Conservation (phyloP, 371 early-diverging fungal genomes). For the Parasitella parasitica region DNA sequence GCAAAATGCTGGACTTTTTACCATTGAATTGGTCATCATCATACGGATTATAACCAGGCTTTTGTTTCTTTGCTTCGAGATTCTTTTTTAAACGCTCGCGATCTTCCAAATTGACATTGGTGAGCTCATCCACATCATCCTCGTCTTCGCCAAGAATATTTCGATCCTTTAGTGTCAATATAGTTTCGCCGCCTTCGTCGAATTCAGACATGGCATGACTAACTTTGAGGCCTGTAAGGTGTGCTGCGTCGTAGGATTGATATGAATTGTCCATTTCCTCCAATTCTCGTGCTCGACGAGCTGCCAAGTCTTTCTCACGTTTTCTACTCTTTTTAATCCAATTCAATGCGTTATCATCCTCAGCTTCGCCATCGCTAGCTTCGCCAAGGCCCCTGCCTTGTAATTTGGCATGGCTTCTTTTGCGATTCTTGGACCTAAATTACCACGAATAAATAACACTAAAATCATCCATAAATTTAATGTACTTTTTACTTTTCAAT, state of each 20-base stretch:
- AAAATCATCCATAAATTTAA: neutral
- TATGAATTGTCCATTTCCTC: constrained; percentile 43
- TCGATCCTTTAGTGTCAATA: constrained; percentile 86
- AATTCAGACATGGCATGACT: constrained; percentile 76
- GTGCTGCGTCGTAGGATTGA: constrained; percentile 47
- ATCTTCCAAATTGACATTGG: constrained; percentile 71
- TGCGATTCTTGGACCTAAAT: constrained; percentile 60
- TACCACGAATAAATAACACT: no score
- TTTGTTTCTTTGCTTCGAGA: constrained; percentile 76
- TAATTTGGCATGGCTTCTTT: constrained; percentile 57
- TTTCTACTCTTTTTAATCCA: constrained; percentile 64
- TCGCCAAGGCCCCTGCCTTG: constrained; percentile 76
- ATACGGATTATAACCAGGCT: constrained; percentile 71
- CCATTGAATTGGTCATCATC: constrained; percentile 80
- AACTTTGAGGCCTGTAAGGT: constrained; percentile 77
- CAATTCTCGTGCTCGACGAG: constrained; percentile 46
- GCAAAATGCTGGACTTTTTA: constrained; percentile 61
- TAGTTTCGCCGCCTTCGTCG: constrained; percentile 71
- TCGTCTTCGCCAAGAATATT: constrained; percentile 69
- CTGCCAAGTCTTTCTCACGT: constrained; percentile 55
- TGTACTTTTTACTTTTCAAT: constrained; percentile 55
- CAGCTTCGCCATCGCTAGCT: constrained; percentile 57
- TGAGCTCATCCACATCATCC: constrained; percentile 76
- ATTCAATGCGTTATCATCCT: constrained; percentile 48
- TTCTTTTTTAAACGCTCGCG: constrained; percentile 67